Base-by-base conservation (phyloP, 306 rosid species). In the Quercus berberidifolia region DNA sequence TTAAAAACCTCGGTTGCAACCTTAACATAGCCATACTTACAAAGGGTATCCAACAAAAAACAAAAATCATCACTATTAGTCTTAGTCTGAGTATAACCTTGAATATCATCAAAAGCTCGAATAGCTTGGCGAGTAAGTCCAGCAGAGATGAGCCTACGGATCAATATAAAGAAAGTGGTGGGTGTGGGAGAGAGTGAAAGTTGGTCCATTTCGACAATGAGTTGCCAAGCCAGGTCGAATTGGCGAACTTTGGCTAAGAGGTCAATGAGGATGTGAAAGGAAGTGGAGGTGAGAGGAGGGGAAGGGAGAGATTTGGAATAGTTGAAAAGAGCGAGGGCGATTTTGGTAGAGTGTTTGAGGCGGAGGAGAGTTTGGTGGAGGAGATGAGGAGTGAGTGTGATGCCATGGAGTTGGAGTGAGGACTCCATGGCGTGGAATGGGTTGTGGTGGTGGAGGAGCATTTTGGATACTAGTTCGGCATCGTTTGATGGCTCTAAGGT, bases 41-140 rank as follows among this genome's bases (percentile, higher is more conserved):
- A 91, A 49, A 94, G 92, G 51, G 93, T 91, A 26, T 94, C 98
- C 9, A 94, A 78, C 81, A 94, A 62, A 76, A 77, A 74, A 77
- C 78, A 64, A 80, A 92, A 91, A 35, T 91, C 87, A 0, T 92
- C 83, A 4, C 75, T 1, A 0, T 74, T 38, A 8, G 82, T 77
- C 62, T 77, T 69, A 55, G 68, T 51, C 23, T 84, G 79, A 5
- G 78, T 68, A 6, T 87, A 90, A 69, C 83, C 74, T 8, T 87
- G 86, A 5, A 92, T 88, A 65, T 94, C 98, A 6, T 90, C 63
- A 65, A 92, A 94, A 5, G 92, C 87, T 5, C 98, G 88, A 38
- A 94, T 11, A 0, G 98, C 97, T 43, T 92, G 97, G 49, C 97
- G 92, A 26, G 98, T 94, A 54, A 92, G 90, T 0, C 94, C 94